Base-by-base conservation (phyloP, 2,329 filamentous ascomycete genomes). In the Colletotrichum navitas region DNA sequence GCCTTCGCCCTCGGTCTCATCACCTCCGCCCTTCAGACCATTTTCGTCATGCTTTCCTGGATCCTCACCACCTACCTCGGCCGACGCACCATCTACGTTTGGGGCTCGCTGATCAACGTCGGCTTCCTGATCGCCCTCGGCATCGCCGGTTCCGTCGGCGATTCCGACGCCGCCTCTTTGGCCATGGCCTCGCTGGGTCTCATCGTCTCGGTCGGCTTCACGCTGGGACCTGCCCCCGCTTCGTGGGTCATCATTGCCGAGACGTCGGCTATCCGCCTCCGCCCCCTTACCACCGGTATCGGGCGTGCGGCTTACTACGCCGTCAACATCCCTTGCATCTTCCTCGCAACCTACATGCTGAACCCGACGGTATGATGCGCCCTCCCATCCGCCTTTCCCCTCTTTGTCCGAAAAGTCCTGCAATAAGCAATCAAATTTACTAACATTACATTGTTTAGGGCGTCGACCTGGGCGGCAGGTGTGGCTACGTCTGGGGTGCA, bases 221-320 rank as follows among this genome's bases (percentile, higher is more conserved):
- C 86, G 52, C 79, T 90, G 21, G 89, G 88, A 74, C 89, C 88
- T 34, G 90, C 88, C 2, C 90, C 90, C 58, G 87, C 88, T 51
- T 91, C 90, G 12, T 92, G 87, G 86, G 87, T 89, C 80, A 90
- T 92, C 74, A 92, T 92, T 58, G 89, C 87, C 75, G 90, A 92
- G 80, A 92, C 90, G 2, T 91, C 90, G 0, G 82, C 90, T 62
- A 86, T 92, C 66, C 89, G 90, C 73, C 89, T 92, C 39, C 80
- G 90, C 59, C 88, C 90, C 58, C 81, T 92, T n/a, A 92, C 88
- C 3, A 92, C 90, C 32, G 90, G 89, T 79, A 80, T 91, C 61
- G 90, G 90, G 77, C 89, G 90, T 77, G 90, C 81, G 64, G 81
- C 84, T 16, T 92, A 92, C 84, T 92, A 92, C 80, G 75, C 90